Conservation (phyloP, 768 basidiomycete genomes). For the Trametes elegans region DNA sequence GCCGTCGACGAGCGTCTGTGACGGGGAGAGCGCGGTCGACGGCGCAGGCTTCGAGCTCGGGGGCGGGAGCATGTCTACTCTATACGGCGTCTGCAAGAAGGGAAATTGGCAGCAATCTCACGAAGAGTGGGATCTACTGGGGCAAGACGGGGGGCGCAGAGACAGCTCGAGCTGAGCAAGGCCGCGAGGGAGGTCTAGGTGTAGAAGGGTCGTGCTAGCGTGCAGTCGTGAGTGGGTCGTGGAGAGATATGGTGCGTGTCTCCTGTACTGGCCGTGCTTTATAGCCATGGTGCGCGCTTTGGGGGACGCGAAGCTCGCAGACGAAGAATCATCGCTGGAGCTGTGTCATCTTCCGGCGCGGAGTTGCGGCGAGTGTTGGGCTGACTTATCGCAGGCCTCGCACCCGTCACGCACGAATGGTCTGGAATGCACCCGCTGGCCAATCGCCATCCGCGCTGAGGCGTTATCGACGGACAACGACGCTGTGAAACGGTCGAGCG, state of each 20-base stretch:
- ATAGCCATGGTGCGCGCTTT: background rate
- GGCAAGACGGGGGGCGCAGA: background rate
- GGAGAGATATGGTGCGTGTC: too few relatives aligned
- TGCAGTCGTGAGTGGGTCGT: background rate
- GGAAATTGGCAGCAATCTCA: background rate
- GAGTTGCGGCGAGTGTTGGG: background rate
- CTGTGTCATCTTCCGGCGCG: slow-evolving; percentile 6
- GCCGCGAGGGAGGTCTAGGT: background rate
- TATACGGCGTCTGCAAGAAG: background rate
- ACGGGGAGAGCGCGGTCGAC: slow-evolving; percentile 26
- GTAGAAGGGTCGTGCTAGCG: background rate
- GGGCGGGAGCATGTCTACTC: slow-evolving; percentile 14
- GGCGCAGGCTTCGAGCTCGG: slow-evolving; percentile 2
- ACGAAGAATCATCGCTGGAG: background rate
- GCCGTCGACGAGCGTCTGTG: slow-evolving; percentile 31
- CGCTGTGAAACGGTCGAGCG: too few relatives aligned
- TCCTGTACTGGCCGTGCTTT: background rate
- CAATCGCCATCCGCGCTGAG: background rate
- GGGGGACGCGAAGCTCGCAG: background rate
- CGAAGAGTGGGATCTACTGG: background rate
- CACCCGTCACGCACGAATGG: background rate
- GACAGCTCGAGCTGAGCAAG: background rate
- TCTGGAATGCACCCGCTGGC: background rate
- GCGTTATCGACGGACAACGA: too few relatives aligned
- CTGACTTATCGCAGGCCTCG: slow-evolving; percentile 2